phyloP scores from a whole-genome alignment of 495 filamentous ascomycete species.

The Copromyces sp. region DNA sequence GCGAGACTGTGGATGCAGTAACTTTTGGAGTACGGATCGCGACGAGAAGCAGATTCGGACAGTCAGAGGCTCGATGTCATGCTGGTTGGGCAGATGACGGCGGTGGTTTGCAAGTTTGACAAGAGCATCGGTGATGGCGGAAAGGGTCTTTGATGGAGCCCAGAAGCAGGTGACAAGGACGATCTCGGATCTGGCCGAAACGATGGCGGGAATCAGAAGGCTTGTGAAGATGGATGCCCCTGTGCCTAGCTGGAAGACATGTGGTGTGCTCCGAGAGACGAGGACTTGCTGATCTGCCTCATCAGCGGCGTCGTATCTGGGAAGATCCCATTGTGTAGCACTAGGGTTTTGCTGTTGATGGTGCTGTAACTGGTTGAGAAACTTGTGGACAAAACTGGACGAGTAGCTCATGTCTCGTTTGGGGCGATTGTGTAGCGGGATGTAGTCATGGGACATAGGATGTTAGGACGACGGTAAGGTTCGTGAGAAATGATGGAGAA shows the following conservation, averaged over 20 bases:
- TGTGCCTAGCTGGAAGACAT: conserved; percentile 45
- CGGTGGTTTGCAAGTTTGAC: conserved; percentile 37
- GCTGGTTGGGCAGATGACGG: conserved; percentile 11
- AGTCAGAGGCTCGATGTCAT: conserved; percentile 7
- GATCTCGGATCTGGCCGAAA: conserved; percentile 47
- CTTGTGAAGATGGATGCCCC: conserved; percentile 44
- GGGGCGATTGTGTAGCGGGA: neutral
- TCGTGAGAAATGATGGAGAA: neutral
- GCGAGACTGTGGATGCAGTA: conserved; percentile 49
- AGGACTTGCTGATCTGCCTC: conserved; percentile 26
- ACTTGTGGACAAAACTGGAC: conserved; percentile 15
- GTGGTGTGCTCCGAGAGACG: conserved; percentile 33
- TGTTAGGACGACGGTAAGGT: neutral
- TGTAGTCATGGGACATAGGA: neutral
- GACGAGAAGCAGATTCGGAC: conserved; percentile 50
- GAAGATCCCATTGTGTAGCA: conserved; percentile 4
- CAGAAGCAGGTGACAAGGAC: conserved; percentile 73
- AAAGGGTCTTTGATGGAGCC: conserved; percentile 47
- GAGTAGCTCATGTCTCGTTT: conserved; percentile 3
- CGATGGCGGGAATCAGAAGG: conserved; percentile 45
- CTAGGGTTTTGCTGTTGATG: neutral
- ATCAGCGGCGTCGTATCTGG: conserved; percentile 11
- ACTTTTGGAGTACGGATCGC: conserved; percentile 53
- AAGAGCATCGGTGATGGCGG: conserved; percentile 38
- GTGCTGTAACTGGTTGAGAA: conserved; percentile 10